These are phyloP conservation scores for Microthyrium microscopicum DNA, from an alignment of 2,329 filamentous ascomycete species.

Conservation along the genomic window DNA sequence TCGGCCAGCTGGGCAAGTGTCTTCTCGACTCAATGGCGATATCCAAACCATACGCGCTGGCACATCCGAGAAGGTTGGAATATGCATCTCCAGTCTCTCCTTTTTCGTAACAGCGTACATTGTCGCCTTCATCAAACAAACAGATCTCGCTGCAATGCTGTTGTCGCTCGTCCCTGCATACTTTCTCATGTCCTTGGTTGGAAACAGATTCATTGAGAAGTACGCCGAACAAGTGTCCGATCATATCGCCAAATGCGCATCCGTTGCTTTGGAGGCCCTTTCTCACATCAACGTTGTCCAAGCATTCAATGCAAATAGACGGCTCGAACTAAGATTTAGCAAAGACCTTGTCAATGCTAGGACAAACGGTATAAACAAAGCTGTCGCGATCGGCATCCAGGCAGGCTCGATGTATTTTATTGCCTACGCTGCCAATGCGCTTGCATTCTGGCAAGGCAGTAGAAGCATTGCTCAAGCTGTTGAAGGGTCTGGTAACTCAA, in stretches of 20 bases:
- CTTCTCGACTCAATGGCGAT: conserved; percentile 46
- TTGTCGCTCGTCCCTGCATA: conserved; percentile 47
- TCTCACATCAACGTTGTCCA: conserved; percentile 46
- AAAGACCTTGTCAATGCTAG: conserved; percentile 33
- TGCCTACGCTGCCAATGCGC: conserved; percentile 47
- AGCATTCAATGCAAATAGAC: conserved; percentile 41
- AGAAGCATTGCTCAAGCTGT: conserved; percentile 32
- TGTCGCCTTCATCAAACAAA: conserved; percentile 49
- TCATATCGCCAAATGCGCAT: conserved; percentile 39
- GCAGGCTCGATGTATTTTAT: conserved; percentile 50
- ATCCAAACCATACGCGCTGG: conserved; percentile 51
- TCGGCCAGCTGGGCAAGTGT: conserved; percentile 44
- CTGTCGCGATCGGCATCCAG: conserved; percentile 38
- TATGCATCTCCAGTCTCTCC: conserved; percentile 42
- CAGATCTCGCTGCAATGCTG: conserved; percentile 46
- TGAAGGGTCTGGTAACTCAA: conserved; percentile 16
- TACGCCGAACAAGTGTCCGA: conserved; percentile 34
- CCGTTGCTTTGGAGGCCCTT: conserved; percentile 45
- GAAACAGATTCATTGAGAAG: conserved; percentile 37
- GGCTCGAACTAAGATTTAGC: conserved; percentile 44
- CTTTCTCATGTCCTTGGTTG: conserved; percentile 39
- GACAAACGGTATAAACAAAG: conserved; percentile 40
- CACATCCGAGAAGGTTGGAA: conserved; percentile 54
- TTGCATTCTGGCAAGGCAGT: conserved; percentile 53
- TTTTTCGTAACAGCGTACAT: conserved; percentile 53